Conservation (phyloP, 441 rosid species). For the Eugenia klotzschiana region DNA sequence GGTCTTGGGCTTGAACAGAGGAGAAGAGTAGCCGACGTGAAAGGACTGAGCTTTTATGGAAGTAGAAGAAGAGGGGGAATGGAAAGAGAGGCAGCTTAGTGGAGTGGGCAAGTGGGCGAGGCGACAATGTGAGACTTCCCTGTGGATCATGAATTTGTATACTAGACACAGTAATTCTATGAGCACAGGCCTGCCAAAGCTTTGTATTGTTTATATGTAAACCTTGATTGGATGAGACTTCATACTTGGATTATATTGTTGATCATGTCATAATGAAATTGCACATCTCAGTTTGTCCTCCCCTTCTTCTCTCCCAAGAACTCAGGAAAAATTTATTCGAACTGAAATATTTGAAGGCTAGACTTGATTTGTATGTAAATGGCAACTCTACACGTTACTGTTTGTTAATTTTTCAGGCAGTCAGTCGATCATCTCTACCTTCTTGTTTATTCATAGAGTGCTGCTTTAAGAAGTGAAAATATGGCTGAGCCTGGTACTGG, state of each 20-base stretch:
- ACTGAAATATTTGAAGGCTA: not conserved
- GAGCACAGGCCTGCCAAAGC: not conserved
- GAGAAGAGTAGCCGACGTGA: too few relatives aligned
- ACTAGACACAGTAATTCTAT: not conserved
- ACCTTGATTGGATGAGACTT: not conserved
- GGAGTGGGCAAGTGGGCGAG: too few relatives aligned
- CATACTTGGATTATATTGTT: not conserved
- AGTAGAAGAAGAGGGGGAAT: too few relatives aligned
- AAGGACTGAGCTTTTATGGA: too few relatives aligned
- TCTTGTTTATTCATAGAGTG: constrained; percentile 60
- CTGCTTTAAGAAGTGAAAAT: constrained; percentile 25
- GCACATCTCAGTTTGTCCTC: not conserved
- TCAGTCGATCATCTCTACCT: constrained; percentile 99
- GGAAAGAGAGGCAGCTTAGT: too few relatives aligned
- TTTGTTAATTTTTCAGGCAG: constrained; percentile 48
- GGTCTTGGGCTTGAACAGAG: too few relatives aligned
- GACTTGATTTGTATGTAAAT: not conserved
- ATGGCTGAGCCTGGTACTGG: constrained; percentile 14
- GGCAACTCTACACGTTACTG: not conserved
- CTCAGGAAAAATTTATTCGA: not conserved
- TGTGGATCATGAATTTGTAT: not conserved
- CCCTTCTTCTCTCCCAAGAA: not conserved
- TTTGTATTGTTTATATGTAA: not conserved
- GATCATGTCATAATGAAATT: not conserved
- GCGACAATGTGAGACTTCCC: not conserved